phyloP scores from a whole-genome alignment of 495 filamentous ascomycete species.

The Annulohypoxylon nitens region DNA sequence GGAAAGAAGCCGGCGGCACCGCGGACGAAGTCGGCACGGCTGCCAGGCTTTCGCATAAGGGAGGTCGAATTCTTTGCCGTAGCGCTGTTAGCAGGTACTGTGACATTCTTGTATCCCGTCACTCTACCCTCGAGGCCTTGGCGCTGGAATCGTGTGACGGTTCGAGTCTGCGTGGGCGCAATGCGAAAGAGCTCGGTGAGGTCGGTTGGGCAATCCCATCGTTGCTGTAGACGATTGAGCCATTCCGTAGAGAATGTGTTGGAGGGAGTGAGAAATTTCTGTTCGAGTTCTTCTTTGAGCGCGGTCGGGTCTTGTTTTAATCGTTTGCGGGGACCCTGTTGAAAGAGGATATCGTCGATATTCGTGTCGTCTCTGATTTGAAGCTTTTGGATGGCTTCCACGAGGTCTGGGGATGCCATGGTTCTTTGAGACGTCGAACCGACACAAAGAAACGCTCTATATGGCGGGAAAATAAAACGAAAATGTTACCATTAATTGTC shows the following conservation, averaged over 20 bases:
- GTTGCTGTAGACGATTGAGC: constrained; percentile 88
- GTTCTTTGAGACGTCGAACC: constrained; percentile 27
- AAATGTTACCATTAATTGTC: constrained; percentile 23
- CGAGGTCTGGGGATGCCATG: constrained; percentile 57
- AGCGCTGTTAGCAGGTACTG: constrained; percentile 87
- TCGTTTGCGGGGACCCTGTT: constrained; percentile 69
- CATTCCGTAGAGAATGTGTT: constrained; percentile 81
- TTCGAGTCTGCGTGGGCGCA: constrained; percentile 91
- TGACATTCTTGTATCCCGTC: constrained; percentile 94
- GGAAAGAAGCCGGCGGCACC: constrained; percentile 96
- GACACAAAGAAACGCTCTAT: constrained; percentile 7
- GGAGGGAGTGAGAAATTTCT: constrained; percentile 82
- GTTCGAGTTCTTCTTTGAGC: constrained; percentile 77
- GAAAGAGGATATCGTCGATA: constrained; percentile 72
- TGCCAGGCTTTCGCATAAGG: constrained; percentile 85
- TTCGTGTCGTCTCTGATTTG: constrained; percentile 47
- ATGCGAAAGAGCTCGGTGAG: constrained; percentile 85
- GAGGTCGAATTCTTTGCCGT: constrained; percentile 98
- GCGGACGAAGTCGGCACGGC: constrained; percentile 91
- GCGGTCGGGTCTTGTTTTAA: constrained; percentile 66
- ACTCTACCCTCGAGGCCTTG: constrained; percentile 95
- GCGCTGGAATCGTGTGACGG: constrained; percentile 89
- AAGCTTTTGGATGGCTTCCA: constrained; percentile 57
- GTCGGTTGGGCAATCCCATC: constrained; percentile 85
- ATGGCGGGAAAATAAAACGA: not conserved